These are phyloP conservation scores for Russula abietina DNA, from an alignment of 768 basidiomycete species.

Conservation along the genomic window DNA sequence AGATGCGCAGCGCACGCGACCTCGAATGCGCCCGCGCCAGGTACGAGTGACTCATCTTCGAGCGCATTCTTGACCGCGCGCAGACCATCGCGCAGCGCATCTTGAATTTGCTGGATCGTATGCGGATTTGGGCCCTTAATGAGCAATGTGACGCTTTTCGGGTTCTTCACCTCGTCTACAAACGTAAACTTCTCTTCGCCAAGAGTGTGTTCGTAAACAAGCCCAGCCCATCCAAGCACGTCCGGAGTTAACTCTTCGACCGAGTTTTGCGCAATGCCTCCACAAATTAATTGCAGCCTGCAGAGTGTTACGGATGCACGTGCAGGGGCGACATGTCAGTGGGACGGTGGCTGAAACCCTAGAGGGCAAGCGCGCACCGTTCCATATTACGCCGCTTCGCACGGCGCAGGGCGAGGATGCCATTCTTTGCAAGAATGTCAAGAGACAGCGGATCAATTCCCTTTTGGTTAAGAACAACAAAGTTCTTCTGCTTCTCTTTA, in stretches of 20 bases:
- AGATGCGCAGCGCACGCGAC: conserved; percentile 86
- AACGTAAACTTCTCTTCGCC: conserved; percentile 99
- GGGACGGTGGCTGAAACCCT: conserved; percentile 8
- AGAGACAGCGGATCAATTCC: conserved; percentile 97
- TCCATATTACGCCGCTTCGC: conserved; percentile 99
- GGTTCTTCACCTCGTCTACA: conserved; percentile 91
- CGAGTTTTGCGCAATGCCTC: conserved; percentile 94
- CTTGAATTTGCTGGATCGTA: conserved; percentile 94
- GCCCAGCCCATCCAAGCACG: conserved; percentile 92
- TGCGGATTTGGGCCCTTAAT: conserved; percentile 98
- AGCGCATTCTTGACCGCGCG: conserved; percentile 95
- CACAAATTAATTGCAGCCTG: conserved; percentile 89
- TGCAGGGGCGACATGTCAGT: not conserved
- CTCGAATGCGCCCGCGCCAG: conserved; percentile 98
- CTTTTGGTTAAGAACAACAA: conserved; percentile 97
- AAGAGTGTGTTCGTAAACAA: conserved; percentile 97
- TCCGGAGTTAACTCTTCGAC: conserved; percentile 92
- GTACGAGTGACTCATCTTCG: conserved; percentile 82
- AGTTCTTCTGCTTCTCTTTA: conserved; percentile 75
- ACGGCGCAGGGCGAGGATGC: conserved; percentile 87
- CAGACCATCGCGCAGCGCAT: conserved; percentile 95
- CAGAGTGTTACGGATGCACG: conserved; percentile 4
- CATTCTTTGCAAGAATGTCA: conserved; percentile 94
- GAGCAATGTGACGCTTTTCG: conserved; percentile 90
- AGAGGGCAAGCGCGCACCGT: conserved; percentile 46